Percentiles rank a stretch among this genome's conserved stretches.
Evolutionary conservation across 768 basidiomycete genomes (phyloP).

Genomic region (Amanita thiersii): DNA sequence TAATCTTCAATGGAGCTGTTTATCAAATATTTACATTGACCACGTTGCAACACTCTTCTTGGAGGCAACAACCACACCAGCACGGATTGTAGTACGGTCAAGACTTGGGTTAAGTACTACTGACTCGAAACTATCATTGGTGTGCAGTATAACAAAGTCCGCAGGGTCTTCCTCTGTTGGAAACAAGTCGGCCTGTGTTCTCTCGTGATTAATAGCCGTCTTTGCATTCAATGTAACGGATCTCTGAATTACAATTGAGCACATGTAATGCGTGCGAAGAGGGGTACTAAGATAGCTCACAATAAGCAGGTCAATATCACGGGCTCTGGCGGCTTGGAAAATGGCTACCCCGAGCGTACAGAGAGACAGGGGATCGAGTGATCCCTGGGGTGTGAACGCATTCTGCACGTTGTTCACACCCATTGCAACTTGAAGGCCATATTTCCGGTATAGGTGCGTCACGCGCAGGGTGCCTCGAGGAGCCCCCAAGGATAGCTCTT

Average conservation of each 20-base stretch:
- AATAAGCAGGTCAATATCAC: slow-evolving; percentile 36
- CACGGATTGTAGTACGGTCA: slow-evolving; percentile 43
- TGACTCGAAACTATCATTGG: neutral
- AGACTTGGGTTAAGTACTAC: slow-evolving; percentile 33
- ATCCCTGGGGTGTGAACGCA: slow-evolving; percentile 63
- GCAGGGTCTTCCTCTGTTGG: slow-evolving; percentile 35
- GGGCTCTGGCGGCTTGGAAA: slow-evolving; percentile 47
- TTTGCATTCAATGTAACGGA: neutral
- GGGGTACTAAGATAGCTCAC: slow-evolving; percentile 35
- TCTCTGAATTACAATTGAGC: neutral
- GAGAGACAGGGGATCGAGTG: slow-evolving; percentile 51
- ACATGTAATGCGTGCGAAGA: too few relatives aligned
- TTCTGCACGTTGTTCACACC: slow-evolving; percentile 61
- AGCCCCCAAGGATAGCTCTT: slow-evolving; percentile 27
- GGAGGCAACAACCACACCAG: slow-evolving; percentile 33
- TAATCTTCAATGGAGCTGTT: too few relatives aligned
- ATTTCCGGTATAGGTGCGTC: slow-evolving; percentile 33
- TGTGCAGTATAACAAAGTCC: slow-evolving; percentile 52
- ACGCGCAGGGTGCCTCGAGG: slow-evolving; percentile 51
- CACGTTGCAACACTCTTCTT: too few relatives aligned
- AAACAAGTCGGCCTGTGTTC: slow-evolving; percentile 23
- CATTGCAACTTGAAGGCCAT: slow-evolving; percentile 43
- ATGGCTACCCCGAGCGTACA: slow-evolving; percentile 50
- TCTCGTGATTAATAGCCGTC: too few relatives aligned
- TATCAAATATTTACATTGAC: too few relatives aligned